A percentile compares a stretch with the other conserved stretches of the same genome.
Conservation (phyloP, 768 basidiomycete species). For the Russula olivacea region DNA sequence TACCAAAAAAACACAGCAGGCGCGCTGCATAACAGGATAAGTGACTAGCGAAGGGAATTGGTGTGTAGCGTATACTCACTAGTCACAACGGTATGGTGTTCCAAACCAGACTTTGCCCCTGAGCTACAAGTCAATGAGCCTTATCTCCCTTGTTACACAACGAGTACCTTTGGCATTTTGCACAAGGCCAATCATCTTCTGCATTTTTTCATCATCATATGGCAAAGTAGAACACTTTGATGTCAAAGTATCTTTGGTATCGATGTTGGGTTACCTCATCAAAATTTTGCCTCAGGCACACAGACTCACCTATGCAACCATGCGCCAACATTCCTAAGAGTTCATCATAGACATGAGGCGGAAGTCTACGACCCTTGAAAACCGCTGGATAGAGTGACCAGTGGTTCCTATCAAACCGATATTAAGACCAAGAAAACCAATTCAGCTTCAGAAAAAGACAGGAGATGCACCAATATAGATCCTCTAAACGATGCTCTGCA, state of each 20-base stretch:
- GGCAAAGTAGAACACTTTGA: constrained; percentile 17
- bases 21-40: neutral
- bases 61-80: neutral
- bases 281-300: neutral
- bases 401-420: constrained; percentile 25
- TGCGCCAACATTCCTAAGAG: constrained; percentile 36
- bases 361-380: constrained; percentile 13
- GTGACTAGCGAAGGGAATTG: neutral
- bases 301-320: constrained; percentile 37
- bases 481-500: constrained; percentile 25
- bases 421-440: constrained; percentile 4
- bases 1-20: constrained; percentile 14
- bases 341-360: constrained; percentile 27
- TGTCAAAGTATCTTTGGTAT: constrained; percentile 12
- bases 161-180: constrained; percentile 7
- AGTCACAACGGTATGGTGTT: constrained; percentile 2
- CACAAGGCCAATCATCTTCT: constrained; percentile 10
- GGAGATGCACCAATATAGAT: constrained; percentile 27
- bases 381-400: constrained; percentile 29
- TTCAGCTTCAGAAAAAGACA: neutral
- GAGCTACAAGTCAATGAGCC: neutral
- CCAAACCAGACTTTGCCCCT: constrained; percentile 4
- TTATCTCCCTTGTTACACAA: neutral
- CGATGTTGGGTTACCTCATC: neutral
- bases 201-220: constrained; percentile 12